Evolutionary conservation across 2,329 filamentous ascomycete genomes (phyloP).

Genomic region (Aureobasidium mangrovei): DNA sequence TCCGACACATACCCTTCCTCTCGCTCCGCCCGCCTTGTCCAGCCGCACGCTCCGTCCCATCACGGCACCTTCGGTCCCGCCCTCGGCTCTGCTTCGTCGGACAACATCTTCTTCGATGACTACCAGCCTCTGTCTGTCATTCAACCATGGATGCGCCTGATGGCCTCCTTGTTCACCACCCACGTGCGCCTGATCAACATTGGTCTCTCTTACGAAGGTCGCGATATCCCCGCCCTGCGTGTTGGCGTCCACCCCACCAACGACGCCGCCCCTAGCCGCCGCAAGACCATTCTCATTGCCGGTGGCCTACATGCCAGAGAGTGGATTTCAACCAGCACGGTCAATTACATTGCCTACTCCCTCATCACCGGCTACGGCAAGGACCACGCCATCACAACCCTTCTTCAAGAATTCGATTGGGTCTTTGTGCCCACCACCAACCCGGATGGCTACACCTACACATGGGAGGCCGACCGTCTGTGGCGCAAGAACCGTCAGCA

Average conservation of each 20-base stretch:
- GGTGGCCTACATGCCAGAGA: conserved; percentile 90
- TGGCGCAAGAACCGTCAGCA: conserved; percentile 92
- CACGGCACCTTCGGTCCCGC: conserved; percentile 20
- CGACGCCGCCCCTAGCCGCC: conserved; percentile 37
- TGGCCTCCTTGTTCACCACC: conserved; percentile 81
- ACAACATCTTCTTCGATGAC: conserved; percentile 81
- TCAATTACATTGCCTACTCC: conserved; percentile 83
- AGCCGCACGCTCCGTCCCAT: conserved; percentile 5
- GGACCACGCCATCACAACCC: conserved; percentile 57
- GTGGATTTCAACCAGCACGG: conserved; percentile 90
- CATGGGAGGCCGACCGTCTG: conserved; percentile 81
- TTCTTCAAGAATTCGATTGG: conserved; percentile 78
- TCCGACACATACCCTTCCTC: conserved; percentile 62
- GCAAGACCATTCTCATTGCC: conserved; percentile 71
- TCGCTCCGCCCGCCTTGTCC: conserved; percentile 5
- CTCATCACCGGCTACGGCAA: conserved; percentile 78
- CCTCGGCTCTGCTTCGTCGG: conserved; percentile 30
- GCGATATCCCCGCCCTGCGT: conserved; percentile 73
- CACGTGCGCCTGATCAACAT: conserved; percentile 66
- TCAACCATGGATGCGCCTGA: conserved; percentile 81
- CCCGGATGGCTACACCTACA: conserved; percentile 89
- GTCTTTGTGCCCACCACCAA: conserved; percentile 84
- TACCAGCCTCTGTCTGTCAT: conserved; percentile 85
- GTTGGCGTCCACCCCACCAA: conserved; percentile 55
- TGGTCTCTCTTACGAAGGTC: conserved; percentile 79